phyloP scores from a whole-genome alignment of 2,329 filamentous ascomycete species.

The Aspergillus sp. region DNA sequence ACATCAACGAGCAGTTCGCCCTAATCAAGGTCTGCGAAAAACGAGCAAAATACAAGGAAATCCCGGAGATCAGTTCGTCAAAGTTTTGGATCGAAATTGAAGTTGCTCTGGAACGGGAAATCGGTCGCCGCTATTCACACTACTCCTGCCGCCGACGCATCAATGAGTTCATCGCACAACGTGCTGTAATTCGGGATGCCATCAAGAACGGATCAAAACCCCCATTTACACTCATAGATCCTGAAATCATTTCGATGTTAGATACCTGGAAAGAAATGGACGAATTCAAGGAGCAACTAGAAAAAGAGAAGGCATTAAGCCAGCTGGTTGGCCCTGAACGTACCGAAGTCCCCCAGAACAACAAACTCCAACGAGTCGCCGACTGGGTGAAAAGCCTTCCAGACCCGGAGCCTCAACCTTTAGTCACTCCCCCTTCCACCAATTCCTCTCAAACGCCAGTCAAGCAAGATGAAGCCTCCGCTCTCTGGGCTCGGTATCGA shows the following conservation, averaged over 20 bases:
- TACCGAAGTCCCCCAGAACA: slow-evolving; percentile 2
- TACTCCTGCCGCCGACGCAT: slow-evolving; percentile 29
- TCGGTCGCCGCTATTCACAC: slow-evolving; percentile 28
- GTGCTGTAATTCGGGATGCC: slow-evolving; percentile 10
- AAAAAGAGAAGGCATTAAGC: slow-evolving; percentile 7
- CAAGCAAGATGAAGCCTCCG: neutral
- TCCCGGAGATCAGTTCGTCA: slow-evolving; percentile 14
- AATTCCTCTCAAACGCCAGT: neutral
- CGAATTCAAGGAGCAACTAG: slow-evolving; percentile 5
- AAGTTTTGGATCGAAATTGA: slow-evolving; percentile 25
- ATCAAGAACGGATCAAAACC: slow-evolving; percentile 5
- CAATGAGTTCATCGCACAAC: slow-evolving; percentile 15
- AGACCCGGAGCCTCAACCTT: neutral
- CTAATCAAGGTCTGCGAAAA: slow-evolving; percentile 18
- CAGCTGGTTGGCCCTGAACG: neutral
- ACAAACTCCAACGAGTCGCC: slow-evolving; percentile 11
- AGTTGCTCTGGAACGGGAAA: slow-evolving; percentile 10
- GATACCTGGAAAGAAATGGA: slow-evolving; percentile 20
- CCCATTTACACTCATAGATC: slow-evolving; percentile 5
- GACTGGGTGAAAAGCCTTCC: slow-evolving; percentile 13
- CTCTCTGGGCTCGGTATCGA: slow-evolving; percentile 4
- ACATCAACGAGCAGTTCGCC: slow-evolving; percentile 16
- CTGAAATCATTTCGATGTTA: slow-evolving; percentile 6
- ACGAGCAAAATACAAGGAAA: slow-evolving; percentile 17
- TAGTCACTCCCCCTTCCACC: slow-evolving; percentile 2